phyloP scores from a whole-genome alignment of 805 yeast species.

The Kodamaea fukazawae region DNA sequence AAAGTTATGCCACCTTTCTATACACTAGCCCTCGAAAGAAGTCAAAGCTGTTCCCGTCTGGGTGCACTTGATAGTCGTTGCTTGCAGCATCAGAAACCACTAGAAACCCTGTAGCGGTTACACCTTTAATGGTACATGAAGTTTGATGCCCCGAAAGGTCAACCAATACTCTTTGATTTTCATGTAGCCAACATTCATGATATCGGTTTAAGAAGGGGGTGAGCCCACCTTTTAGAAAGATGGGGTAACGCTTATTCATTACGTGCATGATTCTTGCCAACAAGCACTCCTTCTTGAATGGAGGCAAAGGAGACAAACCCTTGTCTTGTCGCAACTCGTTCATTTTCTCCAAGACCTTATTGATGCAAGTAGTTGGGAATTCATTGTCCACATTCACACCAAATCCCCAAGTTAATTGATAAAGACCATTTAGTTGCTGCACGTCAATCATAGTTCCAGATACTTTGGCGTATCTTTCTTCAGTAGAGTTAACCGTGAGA shows the following conservation, averaged over 20 bases:
- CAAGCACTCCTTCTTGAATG: slow-evolving; percentile 47
- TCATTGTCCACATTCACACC: slow-evolving; percentile 81
- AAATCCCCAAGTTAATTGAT: slow-evolving; percentile 73
- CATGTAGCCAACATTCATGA: slow-evolving; percentile 83
- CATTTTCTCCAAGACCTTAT: slow-evolving; percentile 59
- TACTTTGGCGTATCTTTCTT: slow-evolving; percentile 70
- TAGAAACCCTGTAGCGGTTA: slow-evolving; percentile 79
- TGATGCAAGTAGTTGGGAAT: slow-evolving; percentile 91
- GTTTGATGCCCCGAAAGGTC: slow-evolving; percentile 43
- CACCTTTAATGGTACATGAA: slow-evolving; percentile 67
- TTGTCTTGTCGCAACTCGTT: slow-evolving; percentile 47
- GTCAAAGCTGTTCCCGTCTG: slow-evolving; percentile 96
- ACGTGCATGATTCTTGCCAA: slow-evolving; percentile 65
- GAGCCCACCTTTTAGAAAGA: slow-evolving; percentile 67
- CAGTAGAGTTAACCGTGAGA: slow-evolving; percentile 42
- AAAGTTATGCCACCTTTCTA: slow-evolving; percentile 20
- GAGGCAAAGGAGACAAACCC: slow-evolving; percentile 45
- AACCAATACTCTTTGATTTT: slow-evolving; percentile 58
- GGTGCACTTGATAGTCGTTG: slow-evolving; percentile 70
- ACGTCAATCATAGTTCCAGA: slow-evolving; percentile 86
- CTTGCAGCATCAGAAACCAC: slow-evolving; percentile 61
- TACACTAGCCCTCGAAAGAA: slow-evolving; percentile 84
- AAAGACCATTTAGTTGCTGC: slow-evolving; percentile 56
- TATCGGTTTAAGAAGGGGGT: slow-evolving; percentile 62
- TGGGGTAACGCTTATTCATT: slow-evolving; percentile 59